phyloP scores from a whole-genome alignment of 2,329 filamentous ascomycete genomes.

The Colletotrichum somersetense region DNA sequence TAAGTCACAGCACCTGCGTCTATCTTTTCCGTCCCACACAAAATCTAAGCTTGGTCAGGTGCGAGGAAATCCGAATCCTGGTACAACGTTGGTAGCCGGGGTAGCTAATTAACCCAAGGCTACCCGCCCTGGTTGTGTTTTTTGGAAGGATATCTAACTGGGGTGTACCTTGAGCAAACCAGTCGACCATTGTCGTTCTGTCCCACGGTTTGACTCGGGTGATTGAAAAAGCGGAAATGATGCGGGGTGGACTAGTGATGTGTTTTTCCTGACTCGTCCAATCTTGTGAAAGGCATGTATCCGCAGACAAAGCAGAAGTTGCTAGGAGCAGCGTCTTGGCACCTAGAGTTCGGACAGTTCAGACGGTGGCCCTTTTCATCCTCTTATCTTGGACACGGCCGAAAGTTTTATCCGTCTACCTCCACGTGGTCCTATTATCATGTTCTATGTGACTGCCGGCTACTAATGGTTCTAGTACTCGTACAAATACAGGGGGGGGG shows the following conservation, averaged over 20 bases:
- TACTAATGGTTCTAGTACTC: not conserved
- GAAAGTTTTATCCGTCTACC: not conserved
- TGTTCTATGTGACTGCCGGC: not conserved
- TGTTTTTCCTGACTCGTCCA: slow-evolving; percentile 1
- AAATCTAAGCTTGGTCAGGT: not conserved
- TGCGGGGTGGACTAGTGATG: not conserved
- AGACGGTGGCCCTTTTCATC: not conserved
- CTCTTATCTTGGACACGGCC: too few species aligned
- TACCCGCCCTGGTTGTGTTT: not conserved
- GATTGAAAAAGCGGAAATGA: not conserved
- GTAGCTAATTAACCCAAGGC: too few species aligned
- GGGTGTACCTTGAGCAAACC: not conserved
- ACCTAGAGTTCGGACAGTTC: not conserved
- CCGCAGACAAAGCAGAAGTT: not conserved
- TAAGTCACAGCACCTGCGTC: not conserved
- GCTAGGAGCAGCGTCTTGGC: not conserved
- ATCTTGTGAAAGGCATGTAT: not conserved
- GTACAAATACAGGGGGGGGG: not conserved
- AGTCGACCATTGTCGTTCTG: not conserved
- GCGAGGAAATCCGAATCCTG: not conserved
- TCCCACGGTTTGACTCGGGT: not conserved
- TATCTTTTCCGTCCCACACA: not conserved
- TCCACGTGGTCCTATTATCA: not conserved
- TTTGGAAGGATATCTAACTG: not conserved
- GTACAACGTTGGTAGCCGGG: not conserved